Conservation (phyloP, 305 asterid species). For the Rubia balearica region DNA sequence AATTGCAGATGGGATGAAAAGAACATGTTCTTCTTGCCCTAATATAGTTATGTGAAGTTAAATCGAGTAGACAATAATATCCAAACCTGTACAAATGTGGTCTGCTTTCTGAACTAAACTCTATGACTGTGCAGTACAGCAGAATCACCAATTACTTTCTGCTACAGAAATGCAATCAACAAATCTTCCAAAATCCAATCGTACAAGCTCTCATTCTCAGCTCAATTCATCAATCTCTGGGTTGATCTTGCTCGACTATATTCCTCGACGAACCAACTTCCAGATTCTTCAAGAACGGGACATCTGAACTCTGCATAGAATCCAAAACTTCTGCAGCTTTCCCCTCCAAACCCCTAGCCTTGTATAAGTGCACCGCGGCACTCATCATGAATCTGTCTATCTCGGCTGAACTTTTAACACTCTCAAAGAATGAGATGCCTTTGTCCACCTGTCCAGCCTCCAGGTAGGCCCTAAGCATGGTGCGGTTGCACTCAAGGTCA, state of each 20-base stretch:
- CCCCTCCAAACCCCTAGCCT: conserved; percentile 34
- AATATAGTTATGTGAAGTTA: background rate
- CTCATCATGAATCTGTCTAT: conserved; percentile 63
- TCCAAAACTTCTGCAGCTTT: conserved; percentile 42
- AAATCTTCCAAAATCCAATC: no score
- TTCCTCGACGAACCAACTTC: conserved; percentile 40
- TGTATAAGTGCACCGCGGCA: conserved; percentile 63
- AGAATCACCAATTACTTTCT: no score
- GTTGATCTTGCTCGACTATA: conserved; percentile 13
- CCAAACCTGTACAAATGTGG: background rate
- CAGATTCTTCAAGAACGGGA: conserved; percentile 46
- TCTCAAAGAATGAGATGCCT: conserved; percentile 62
- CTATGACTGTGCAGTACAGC: background rate
- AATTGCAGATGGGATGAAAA: no score
- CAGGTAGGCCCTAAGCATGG: conserved; percentile 67
- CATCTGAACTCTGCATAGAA: conserved; percentile 32
- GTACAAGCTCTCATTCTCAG: background rate
- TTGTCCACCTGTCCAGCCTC: conserved; percentile 53
- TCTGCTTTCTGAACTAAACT: background rate
- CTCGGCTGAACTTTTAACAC: conserved; percentile 32
- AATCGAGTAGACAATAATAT: background rate
- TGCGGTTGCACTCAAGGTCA: conserved; percentile 41
- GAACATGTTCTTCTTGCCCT: no score
- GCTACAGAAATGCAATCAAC: background rate
- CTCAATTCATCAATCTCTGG: background rate